phyloP scores from a whole-genome alignment of 345 rosid species.

The Populus davidiana region DNA sequence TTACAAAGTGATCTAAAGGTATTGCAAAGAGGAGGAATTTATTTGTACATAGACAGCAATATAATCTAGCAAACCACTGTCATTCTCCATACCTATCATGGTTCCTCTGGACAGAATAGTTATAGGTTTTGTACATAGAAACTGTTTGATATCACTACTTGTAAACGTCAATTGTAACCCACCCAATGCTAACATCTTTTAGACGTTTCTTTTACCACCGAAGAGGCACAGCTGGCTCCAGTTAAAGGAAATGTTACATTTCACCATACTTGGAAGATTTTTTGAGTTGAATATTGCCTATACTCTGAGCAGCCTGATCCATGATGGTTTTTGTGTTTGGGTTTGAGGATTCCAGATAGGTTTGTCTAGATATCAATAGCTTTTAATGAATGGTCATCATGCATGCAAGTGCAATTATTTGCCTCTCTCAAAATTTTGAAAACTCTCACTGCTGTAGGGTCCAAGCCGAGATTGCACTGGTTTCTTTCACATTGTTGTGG shows the following conservation, averaged over 20 bases:
- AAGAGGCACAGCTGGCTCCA: background rate
- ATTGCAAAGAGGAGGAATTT: slow-evolving; percentile 65
- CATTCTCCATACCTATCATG: background rate
- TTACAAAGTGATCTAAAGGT: slow-evolving; percentile 46
- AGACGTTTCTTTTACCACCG: background rate
- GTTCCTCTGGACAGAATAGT: background rate
- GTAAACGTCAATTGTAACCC: background rate
- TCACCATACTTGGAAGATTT: background rate
- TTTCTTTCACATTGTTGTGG: background rate
- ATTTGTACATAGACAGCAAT: slow-evolving; percentile 50
- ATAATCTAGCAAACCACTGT: background rate
- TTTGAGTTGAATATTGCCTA: background rate
- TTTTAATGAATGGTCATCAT: no score
- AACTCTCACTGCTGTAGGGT: background rate
- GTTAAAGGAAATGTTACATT: background rate
- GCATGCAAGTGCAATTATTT: background rate
- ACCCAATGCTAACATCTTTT: background rate
- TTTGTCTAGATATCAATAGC: no score
- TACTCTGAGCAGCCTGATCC: background rate
- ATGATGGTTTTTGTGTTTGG: background rate
- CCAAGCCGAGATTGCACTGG: background rate
- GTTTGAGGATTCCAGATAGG: background rate
- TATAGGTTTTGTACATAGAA: slow-evolving; percentile 1
- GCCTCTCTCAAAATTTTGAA: background rate
- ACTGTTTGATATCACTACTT: background rate